These are phyloP conservation scores for Amyloporia xantha DNA, from an alignment of 768 basidiomycete species.

Conservation along the genomic window DNA sequence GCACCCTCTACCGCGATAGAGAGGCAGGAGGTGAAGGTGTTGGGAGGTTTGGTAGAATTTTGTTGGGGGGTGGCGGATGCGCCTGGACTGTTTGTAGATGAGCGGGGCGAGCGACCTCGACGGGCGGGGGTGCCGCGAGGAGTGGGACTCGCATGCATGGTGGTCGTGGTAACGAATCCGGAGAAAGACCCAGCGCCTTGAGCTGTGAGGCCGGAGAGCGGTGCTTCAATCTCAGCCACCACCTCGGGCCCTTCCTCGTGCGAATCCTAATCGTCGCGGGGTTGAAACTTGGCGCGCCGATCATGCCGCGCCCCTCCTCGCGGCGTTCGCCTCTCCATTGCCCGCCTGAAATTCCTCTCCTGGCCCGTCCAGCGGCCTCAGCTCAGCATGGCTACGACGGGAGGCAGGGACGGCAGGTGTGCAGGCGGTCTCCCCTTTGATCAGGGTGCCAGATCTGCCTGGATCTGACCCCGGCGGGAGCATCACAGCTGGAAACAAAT, in stretches of 20 bases:
- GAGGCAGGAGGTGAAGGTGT: conserved; percentile 57
- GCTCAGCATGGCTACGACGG: background rate
- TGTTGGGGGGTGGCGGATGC: conserved; percentile 31
- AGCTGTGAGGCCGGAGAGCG: conserved; percentile 7
- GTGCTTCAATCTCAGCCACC: conserved; percentile 9
- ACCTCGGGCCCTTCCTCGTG: conserved; percentile 13
- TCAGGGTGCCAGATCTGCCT: background rate
- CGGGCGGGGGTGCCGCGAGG: conserved; percentile 57
- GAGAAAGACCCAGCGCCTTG: conserved; percentile 12
- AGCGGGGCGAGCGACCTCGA: conserved; percentile 50
- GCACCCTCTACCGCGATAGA: conserved; percentile 75
- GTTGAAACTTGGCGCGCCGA: conserved; percentile 13
- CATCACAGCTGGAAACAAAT: conserved; percentile 1
- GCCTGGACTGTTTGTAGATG: conserved; percentile 36
- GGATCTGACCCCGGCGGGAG: background rate
- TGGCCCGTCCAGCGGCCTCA: background rate
- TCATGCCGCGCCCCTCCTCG: conserved; percentile 14
- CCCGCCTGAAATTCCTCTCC: background rate
- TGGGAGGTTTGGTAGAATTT: conserved; percentile 41
- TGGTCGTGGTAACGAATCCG: conserved; percentile 17
- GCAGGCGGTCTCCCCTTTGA: background rate
- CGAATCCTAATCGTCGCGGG: conserved; percentile 14
- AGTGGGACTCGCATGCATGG: conserved; percentile 19
- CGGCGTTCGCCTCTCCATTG: background rate
- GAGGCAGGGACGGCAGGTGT: background rate